Evolutionary conservation across 768 basidiomycete genomes (phyloP), one percentile per base, ranked within the genome.

Genomic region (Naganishia vaughanmartiniae): DNA sequence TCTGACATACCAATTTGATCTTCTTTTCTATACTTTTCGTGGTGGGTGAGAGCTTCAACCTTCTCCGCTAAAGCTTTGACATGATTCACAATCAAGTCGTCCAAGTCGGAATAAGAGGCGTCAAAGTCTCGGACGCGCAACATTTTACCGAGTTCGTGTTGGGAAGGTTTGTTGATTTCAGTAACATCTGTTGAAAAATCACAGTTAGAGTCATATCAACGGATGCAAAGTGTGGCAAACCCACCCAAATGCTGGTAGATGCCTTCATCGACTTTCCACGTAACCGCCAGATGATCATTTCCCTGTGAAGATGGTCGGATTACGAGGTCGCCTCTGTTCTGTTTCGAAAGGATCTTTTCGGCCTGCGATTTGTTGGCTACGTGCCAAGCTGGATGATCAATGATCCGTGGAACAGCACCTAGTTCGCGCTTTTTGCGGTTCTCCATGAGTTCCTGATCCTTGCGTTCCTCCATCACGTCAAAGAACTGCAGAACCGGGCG

Each of bases 331-430:
- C 96, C 96, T 24, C 92, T 87, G 75, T 93, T 92, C 79, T 92
- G 91, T 74, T 89, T 89, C 74, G 92, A 90, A 71, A 99, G 84
- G 78, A 89, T 90, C 42, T 88, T 85, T 82, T 98, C 96, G 1
- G 96, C 94, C 74, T 96, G 90, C 17, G 85, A 83, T 9, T 91
- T 88, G 73, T 92, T 94, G 84, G 95, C 89, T 77, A 96, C 92
- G 79, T 94, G 91, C 87, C 97, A 99, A 81, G 95, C 93, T 1
- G 95, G 96, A 80, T 99, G 96, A 79, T 97, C 93, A 83, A 99
- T 91, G 66, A 95, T 88, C 30, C 95, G 85, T 71, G 92, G 87
- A 42, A 88, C 86, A 72, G 87, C 85, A 74, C 91, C 90, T 11
- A 87, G 89, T 76, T 92, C 90, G 1, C 90, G 88, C 56, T 91